phyloP scores from a whole-genome alignment of 2,329 filamentous ascomycete species.

The Epichloe festucae region DNA sequence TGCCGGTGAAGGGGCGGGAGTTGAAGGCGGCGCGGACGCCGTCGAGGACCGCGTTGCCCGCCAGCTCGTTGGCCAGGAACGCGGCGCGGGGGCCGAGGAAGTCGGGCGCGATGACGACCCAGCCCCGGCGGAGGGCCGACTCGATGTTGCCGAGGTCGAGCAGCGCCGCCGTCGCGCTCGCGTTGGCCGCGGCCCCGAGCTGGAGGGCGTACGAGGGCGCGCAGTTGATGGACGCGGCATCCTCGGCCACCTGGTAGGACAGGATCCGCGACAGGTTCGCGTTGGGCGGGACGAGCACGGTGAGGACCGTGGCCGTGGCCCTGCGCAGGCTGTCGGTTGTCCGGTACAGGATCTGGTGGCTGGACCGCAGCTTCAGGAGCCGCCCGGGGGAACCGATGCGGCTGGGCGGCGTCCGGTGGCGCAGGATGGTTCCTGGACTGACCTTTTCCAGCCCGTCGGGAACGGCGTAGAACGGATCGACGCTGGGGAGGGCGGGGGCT shows the following conservation, averaged over 20 bases:
- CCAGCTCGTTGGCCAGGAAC: slow-evolving; percentile 26
- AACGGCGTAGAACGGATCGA: background rate
- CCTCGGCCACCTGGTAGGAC: slow-evolving; percentile 29
- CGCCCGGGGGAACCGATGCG: background rate
- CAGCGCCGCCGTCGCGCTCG: slow-evolving; percentile 17
- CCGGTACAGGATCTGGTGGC: slow-evolving; percentile 25
- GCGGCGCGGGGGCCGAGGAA: slow-evolving; percentile 29
- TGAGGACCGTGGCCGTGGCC: slow-evolving; percentile 25
- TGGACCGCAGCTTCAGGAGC: slow-evolving; percentile 7
- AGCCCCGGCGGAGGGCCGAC: slow-evolving; percentile 25
- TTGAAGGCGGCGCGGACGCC: slow-evolving; percentile 27
- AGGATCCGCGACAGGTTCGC: slow-evolving; percentile 18
- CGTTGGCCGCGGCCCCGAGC: slow-evolving; percentile 2
- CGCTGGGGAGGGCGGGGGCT: background rate
- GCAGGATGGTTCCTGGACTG: background rate
- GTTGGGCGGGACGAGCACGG: slow-evolving; percentile 24
- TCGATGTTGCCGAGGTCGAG: slow-evolving; percentile 12
- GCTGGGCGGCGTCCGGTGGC: background rate
- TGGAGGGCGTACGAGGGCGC: slow-evolving; percentile 16
- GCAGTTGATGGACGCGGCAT: slow-evolving; percentile 25
- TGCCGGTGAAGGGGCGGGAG: slow-evolving; percentile 3
- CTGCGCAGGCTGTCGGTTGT: slow-evolving; percentile 23
- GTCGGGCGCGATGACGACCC: slow-evolving; percentile 36
- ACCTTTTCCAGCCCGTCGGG: background rate
- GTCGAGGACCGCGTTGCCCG: slow-evolving; percentile 30